Conservation (phyloP, 2,329 filamentous ascomycete genomes). For the Kalaharituber pfeilii region DNA sequence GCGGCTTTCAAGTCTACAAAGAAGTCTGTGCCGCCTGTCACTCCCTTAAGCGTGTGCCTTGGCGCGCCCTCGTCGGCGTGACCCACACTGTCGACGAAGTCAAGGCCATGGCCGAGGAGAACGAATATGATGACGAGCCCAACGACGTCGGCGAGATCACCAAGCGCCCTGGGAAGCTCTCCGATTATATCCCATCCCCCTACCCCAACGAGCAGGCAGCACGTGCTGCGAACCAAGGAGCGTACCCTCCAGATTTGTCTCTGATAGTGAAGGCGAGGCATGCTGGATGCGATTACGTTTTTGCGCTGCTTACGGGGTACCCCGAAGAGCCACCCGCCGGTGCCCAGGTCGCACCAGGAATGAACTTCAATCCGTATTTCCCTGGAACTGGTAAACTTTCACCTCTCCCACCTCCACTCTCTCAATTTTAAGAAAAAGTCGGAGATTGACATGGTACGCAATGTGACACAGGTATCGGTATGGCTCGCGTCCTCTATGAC, state of each 20-base stretch:
- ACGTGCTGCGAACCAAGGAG: conserved; percentile 94
- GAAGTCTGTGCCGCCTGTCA: conserved; percentile 98
- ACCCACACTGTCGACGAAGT: conserved; percentile 94
- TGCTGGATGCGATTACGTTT: conserved; percentile 97
- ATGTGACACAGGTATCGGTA: conserved; percentile 50
- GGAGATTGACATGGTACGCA: neutral
- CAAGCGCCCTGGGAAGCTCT: conserved; percentile 96
- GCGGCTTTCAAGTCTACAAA: conserved; percentile 98
- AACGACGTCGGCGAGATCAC: conserved; percentile 96
- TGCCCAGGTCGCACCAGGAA: conserved; percentile 63
- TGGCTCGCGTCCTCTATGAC: conserved; percentile 97
- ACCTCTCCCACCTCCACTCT: neutral
- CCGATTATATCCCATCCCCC: conserved; percentile 83
- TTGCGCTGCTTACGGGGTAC: conserved; percentile 90
- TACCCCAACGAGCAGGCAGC: conserved; percentile 99
- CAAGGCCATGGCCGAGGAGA: conserved; percentile 91
- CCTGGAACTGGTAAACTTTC: conserved; percentile 58
- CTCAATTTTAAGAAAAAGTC: neutral
- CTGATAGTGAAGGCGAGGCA: conserved; percentile 96
- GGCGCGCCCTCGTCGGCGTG: conserved; percentile 75
- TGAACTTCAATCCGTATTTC: conserved; percentile 99
- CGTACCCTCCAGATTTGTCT: conserved; percentile 89
- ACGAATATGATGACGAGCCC: conserved; percentile 96
- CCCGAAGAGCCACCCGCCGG: conserved; percentile 90
- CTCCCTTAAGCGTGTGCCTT: conserved; percentile 85